These are phyloP conservation scores for Naganishia antarctica DNA, from an alignment of 768 basidiomycete species.

Conservation along the genomic window DNA sequence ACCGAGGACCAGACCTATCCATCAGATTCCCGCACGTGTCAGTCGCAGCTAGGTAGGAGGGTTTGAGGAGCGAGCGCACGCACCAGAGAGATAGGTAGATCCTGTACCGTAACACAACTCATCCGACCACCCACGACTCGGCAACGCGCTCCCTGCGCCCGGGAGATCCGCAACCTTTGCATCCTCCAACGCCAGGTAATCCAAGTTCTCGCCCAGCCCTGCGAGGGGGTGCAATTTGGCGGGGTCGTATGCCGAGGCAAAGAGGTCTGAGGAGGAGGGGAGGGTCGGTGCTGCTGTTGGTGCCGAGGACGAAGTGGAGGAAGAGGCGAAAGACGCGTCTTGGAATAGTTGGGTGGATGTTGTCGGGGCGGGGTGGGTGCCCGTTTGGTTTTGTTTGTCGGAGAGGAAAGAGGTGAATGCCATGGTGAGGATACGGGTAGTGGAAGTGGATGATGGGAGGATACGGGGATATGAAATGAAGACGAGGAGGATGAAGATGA, in stretches of 20 bases:
- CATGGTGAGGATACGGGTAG: too few relatives aligned
- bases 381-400: constrained; percentile 16
- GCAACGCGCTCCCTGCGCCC: constrained; percentile 83
- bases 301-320: constrained; percentile 27
- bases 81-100: constrained; percentile 96
- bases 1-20: constrained; percentile 82
- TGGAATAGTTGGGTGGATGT: constrained; percentile 40
- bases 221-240: constrained; percentile 90
- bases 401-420: constrained; percentile 28
- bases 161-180: constrained; percentile 88
- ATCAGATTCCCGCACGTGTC: constrained; percentile 30
- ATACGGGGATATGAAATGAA: too few relatives aligned
- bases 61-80: constrained; percentile 65
- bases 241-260: constrained; percentile 81
- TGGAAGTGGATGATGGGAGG: too few relatives aligned
- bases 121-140: constrained; percentile 96
- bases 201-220: constrained; percentile 82
- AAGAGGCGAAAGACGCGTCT: constrained; percentile 38
- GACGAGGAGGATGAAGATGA: too few relatives aligned
- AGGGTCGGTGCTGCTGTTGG: constrained; percentile 38
- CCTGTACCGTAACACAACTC: constrained; percentile 99
- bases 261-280: constrained; percentile 79
- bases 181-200: constrained; percentile 92
- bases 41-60: too few relatives aligned
- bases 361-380: constrained; percentile 24